Evolutionary conservation across 2,329 filamentous ascomycete species (phyloP).

Genomic region (Trichoderma harzianum): DNA sequence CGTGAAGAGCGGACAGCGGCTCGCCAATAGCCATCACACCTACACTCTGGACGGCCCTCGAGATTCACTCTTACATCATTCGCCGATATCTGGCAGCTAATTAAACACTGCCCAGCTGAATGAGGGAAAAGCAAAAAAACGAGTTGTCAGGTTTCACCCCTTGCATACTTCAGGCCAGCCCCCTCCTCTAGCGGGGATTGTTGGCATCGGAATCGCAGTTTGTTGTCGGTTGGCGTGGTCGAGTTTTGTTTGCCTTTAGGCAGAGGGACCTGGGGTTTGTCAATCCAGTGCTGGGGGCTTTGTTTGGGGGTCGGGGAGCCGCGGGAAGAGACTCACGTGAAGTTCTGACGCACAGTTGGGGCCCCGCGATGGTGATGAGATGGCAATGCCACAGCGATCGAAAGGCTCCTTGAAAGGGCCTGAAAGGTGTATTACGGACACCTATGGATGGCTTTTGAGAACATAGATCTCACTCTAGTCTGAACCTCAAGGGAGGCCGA

Average conservation of each 20-base stretch:
- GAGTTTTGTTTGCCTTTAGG: not conserved
- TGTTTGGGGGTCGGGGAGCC: not conserved
- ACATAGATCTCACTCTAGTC: not conserved
- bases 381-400: not conserved
- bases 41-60: not conserved
- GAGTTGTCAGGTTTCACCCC: not conserved
- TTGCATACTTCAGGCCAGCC: not conserved
- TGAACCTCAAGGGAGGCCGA: not conserved
- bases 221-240: not conserved
- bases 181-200: not conserved
- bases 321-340: not conserved
- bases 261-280: not conserved
- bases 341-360: not conserved
- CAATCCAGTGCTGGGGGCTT: not conserved
- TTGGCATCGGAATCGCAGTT: not conserved
- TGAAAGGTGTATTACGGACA: not conserved
- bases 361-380: not conserved
- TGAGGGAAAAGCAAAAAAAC: not conserved
- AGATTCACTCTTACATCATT: slow-evolving; percentile 5
- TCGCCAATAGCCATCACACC: not conserved
- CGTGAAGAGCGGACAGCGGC: not conserved
- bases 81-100: not conserved
- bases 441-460: not conserved
- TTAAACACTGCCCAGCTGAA: slow-evolving; percentile 5
- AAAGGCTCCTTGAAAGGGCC: not conserved